Evolutionary conservation across 148 eudicot genomes (phyloP).

Genomic region (Agrostemma githago): DNA sequence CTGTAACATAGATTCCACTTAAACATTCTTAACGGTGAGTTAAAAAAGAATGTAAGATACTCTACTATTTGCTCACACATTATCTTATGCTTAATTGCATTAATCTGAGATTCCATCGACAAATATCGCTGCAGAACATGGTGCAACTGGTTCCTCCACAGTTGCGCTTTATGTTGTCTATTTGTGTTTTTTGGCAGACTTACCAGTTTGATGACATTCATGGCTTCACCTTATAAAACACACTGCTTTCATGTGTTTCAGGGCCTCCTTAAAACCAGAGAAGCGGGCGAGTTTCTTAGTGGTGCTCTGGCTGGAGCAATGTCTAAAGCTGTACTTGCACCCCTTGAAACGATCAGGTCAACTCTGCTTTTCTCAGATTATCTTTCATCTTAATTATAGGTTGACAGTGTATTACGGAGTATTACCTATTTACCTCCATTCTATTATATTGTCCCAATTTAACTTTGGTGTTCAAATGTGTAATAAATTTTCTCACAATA

Average conservation of each 20-base stretch:
- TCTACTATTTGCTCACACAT: neutral
- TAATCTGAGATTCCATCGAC: neutral
- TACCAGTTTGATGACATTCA: neutral
- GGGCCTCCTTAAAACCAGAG: conserved; percentile 55
- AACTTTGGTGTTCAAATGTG: neutral
- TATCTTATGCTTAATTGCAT: neutral
- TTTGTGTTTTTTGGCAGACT: neutral
- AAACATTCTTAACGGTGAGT: neutral
- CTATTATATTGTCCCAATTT: neutral
- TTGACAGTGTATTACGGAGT: neutral
- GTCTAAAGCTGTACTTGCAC: conserved; percentile 95
- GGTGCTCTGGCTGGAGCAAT: conserved; percentile 99
- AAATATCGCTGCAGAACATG: neutral
- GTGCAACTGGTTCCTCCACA: neutral
- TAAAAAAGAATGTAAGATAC: neutral
- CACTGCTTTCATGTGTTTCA: conserved; percentile 28
- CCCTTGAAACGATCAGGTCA: conserved; percentile 96
- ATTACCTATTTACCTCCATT: neutral
- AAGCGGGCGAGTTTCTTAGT: conserved; percentile 85
- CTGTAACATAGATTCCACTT: too few species aligned
- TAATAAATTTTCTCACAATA: neutral
- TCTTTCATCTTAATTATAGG: neutral
- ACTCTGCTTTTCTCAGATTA: neutral
- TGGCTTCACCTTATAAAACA: neutral
- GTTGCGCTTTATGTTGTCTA: neutral